Base-by-base conservation (phyloP, 805 yeast genomes). In the Metschnikowia colocasiae region DNA sequence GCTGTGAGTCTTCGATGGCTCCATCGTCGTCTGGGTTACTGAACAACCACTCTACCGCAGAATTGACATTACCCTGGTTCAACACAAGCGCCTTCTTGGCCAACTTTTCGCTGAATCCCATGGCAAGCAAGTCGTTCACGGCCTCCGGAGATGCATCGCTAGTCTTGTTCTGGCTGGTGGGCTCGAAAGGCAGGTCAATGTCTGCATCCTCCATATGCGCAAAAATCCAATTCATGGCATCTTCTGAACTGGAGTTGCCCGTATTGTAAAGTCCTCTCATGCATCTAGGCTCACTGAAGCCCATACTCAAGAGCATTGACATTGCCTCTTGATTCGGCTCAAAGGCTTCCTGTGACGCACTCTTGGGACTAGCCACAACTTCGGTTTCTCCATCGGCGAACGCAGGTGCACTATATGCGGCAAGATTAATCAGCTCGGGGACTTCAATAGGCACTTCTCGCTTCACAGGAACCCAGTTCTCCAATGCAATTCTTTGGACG, bases 31-130 rank as follows among this genome's bases (percentile, higher is more conserved):
- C 86, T 9, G 95, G 88, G 59, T 92, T 78, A 20, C 69, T 68
- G 60, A 94, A 94, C 6, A 94, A 75, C 98, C 98, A 94, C 50
- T 90, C 97, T 4, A 90, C 85, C 3, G 98, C 86, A 1, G 79
- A 78, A 56, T 87, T 91, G 2, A 83, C 69, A 58, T 85, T 85
- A 23, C 79, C 78, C 6, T 69, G 65, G 55, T 77, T 83, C 43
- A 83, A 53, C 16, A 76, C 47, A 35, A 94, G 68, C 0, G 97
- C 96, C 54, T 87, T 87, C 42, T 65, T 75, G n/a, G 94, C 83
- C 47, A 87, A 70, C 42, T 78, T 72, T 1, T 64, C 63, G 4
- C 81, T 59, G 58, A 94, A 86, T 5, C 99, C 99, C 98, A 94
- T 92, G 6, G 74, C 73, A 10, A 66, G 65, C 18, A 89, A 67